Evolutionary conservation across 805 yeast genomes (phyloP).

Genomic region (Teunomyces aglyptinius): DNA sequence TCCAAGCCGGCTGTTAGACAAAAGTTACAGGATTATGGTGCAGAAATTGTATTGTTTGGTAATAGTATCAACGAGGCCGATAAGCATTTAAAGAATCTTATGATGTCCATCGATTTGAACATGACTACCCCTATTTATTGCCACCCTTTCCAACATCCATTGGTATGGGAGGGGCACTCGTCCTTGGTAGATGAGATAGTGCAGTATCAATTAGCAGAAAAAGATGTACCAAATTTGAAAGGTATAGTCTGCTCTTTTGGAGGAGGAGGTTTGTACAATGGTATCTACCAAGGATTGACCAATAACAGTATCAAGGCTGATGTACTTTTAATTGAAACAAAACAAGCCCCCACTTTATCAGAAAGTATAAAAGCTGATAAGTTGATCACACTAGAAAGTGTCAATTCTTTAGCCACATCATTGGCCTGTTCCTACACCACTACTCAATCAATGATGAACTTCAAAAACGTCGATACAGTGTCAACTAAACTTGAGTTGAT

Average conservation of each 20-base stretch:
- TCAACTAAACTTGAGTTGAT: conserved; percentile 23
- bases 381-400: conserved; percentile 44
- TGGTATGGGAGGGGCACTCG: conserved; percentile 57
- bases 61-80: conserved; percentile 52
- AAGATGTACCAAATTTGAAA: conserved; percentile 26
- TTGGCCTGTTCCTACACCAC: conserved; percentile 63
- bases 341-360: conserved; percentile 59
- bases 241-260: conserved; percentile 56
- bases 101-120: conserved; percentile 14
- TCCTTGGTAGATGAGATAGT: conserved; percentile 46
- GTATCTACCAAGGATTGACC: conserved; percentile 46
- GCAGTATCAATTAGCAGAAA: conserved; percentile 18
- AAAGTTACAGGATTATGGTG: conserved; percentile 48
- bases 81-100: conserved; percentile 31
- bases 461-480: conserved; percentile 12
- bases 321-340: conserved; percentile 53
- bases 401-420: conserved; percentile 58
- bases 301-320: conserved; percentile 27
- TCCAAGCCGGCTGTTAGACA: conserved; percentile 47
- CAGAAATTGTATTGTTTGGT: conserved; percentile 49
- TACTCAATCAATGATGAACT: conserved; percentile 44
- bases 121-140: conserved; percentile 44
- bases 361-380: conserved; percentile 47
- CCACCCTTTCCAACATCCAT: conserved; percentile 53
- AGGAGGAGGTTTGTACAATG: conserved; percentile 58